Base-by-base conservation (phyloP, 164 flowering plant species). In the Magnolia changhungtana region DNA sequence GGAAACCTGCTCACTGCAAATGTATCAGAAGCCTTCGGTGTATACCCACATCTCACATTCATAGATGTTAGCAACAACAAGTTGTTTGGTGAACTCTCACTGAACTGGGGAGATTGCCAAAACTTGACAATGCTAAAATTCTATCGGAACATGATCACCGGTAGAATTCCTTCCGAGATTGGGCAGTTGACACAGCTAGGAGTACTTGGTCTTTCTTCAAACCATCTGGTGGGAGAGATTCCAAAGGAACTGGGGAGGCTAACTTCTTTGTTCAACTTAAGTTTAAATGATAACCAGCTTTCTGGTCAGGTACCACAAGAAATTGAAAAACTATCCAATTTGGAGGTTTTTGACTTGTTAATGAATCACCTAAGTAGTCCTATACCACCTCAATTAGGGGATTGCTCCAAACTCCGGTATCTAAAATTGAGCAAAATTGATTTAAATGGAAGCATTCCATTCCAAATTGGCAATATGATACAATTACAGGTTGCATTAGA, bases 1-100 rank as follows among this genome's bases (percentile, higher is more conserved):
- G 77, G 78, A 51, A 90, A 90, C 79, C 76, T 70, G 1, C 82
- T 91, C 71, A 80, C 76, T 8, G 89, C 88, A 29, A 68, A 81
- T 71, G 67, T 84, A 59, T 74, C 84, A 0, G 74, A 81, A 6
- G 83, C 82, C 50, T 85, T 85, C 66, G 86, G 86, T 19, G 77
- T 73, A 7, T 80, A 85, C 69, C 87, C 84, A 6, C 55, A 73
- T 24, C 83, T 87, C 11, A 37, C 29, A 1, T 83, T 49, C 74
- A 14, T 87, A 18, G 78, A 78, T 70, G 68, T 84, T 2, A 79
- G 85, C 24, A 29, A 72, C 20, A 87, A 87, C 74, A 80, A 69
- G 59, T 77, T 87, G n/a, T 70, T 79, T 1, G 89, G 89, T 31
- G 63, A 77, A 64, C 45, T 72, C 29, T 84, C 85, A 1, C 72